Percentiles rank a stretch among this genome's conserved stretches.
phyloP scores from a whole-genome alignment of 2,329 filamentous ascomycete species.

The Mollisiaceae sp. region DNA sequence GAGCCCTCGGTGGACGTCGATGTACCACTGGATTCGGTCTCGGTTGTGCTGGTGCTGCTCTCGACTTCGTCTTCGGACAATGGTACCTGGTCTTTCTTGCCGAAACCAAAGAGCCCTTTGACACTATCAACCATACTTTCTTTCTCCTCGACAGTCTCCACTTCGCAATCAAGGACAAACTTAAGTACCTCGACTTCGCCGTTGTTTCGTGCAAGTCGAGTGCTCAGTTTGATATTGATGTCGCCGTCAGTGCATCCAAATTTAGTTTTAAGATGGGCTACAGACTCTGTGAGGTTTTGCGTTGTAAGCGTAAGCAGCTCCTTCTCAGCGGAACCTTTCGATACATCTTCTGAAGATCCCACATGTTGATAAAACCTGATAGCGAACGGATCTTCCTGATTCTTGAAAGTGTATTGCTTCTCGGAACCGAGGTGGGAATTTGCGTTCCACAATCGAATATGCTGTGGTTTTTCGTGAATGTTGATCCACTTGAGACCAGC shows the following conservation, averaged over 20 bases:
- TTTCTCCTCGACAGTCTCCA: conserved; percentile 72
- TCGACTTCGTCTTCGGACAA: conserved; percentile 65
- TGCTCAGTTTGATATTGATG: conserved; percentile 78
- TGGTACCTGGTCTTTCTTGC: conserved; percentile 80
- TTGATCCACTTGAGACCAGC: conserved; percentile 76
- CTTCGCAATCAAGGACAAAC: conserved; percentile 84
- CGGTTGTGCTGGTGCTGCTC: conserved; percentile 42
- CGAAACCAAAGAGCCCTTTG: conserved; percentile 95
- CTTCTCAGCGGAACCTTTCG: conserved; percentile 56
- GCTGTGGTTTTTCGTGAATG: conserved; percentile 70
- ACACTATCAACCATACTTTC: conserved; percentile 89
- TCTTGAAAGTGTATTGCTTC: conserved; percentile 85
- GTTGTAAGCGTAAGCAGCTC: conserved; percentile 72
- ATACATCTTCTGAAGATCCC: conserved; percentile 49
- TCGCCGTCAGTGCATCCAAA: conserved; percentile 74
- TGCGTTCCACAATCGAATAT: conserved; percentile 83
- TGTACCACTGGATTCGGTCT: conserved; percentile 48
- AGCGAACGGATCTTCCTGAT: conserved; percentile 75
- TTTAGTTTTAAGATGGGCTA: conserved; percentile 78
- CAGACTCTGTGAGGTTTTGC: conserved; percentile 83
- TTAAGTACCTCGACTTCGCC: conserved; percentile 80
- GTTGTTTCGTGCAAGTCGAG: conserved; percentile 73
- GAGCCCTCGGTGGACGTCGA: conserved; percentile 57
- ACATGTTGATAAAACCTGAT: conserved; percentile 81
- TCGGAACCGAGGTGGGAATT: conserved; percentile 75